phyloP scores from a whole-genome alignment of 371 early-diverging fungal genomes.

The Mucor piriformis region DNA sequence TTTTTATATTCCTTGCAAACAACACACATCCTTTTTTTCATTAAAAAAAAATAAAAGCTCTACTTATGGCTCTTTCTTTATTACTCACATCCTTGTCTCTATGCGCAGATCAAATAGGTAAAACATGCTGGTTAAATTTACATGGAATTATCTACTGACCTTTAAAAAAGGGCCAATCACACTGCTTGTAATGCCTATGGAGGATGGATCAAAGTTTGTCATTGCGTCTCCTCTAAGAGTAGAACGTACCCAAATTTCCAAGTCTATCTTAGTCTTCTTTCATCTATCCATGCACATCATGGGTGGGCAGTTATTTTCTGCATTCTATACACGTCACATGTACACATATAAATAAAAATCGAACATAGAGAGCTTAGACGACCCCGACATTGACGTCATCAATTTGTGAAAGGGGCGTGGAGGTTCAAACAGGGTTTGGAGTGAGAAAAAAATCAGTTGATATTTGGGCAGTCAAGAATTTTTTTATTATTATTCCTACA shows the following conservation, averaged over 20 bases:
- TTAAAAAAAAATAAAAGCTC: neutral
- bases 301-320: neutral
- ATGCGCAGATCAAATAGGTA: neutral
- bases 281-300: neutral
- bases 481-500: slow-evolving; percentile 10
- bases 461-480: slow-evolving; percentile 9
- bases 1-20: neutral
- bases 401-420: too few species aligned
- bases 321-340: neutral
- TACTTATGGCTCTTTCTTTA: neutral
- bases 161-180: neutral
- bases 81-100: neutral
- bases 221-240: too few species aligned
- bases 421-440: neutral
- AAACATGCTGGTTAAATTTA: neutral
- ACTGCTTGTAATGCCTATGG: too few species aligned
- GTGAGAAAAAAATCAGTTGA: slow-evolving; percentile 11
- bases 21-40: neutral
- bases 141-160: neutral
- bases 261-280: neutral
- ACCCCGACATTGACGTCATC: too few species aligned
- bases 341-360: neutral
- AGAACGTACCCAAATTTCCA: too few species aligned
- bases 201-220: too few species aligned
- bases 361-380: neutral